Evolutionary conservation across 192 early-diverging fungal genomes (phyloP).

Genomic region (Coemansia sp.): DNA sequence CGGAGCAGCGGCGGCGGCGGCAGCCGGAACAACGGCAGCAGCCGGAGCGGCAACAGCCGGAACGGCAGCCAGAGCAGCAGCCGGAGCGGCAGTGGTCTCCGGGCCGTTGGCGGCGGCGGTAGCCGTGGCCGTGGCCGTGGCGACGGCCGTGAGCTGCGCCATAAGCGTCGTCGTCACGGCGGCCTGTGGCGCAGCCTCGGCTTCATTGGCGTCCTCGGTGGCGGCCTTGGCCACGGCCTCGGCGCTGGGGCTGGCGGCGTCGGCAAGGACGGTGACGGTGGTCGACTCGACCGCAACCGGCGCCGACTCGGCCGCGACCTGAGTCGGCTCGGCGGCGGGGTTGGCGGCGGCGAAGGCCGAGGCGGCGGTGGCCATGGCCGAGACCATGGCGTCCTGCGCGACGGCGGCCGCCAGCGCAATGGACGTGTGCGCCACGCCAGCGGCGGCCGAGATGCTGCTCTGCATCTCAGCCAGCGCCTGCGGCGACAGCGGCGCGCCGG

Average conservation of each 20-base stretch:
- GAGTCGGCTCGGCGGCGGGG: background rate
- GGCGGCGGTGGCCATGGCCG: constrained; percentile 12
- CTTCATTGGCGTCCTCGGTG: constrained; percentile 6
- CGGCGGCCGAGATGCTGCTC: constrained; percentile 7
- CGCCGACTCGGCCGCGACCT: background rate
- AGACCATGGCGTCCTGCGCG: constrained; percentile 10
- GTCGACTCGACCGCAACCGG: background rate
- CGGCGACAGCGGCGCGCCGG: background rate
- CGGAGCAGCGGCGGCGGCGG: background rate
- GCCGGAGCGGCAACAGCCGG: background rate
- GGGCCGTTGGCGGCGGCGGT: background rate
- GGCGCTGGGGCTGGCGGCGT: background rate
- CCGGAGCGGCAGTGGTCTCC: background rate
- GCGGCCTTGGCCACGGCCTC: background rate
- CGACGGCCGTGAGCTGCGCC: background rate
- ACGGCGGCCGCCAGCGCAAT: constrained; percentile 8
- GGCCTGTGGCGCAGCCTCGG: background rate
- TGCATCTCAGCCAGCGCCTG: constrained; percentile 1
- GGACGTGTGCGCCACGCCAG: constrained; percentile 2
- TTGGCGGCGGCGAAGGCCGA: constrained; percentile 1
- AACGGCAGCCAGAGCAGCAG: background rate
- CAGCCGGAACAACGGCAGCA: background rate
- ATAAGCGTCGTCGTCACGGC: background rate
- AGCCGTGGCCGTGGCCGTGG: background rate
- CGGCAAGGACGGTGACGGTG: too few species aligned